These are phyloP conservation scores for Macrolepiota fuliginosa DNA, from an alignment of 768 basidiomycete genomes.

Conservation along the genomic window DNA sequence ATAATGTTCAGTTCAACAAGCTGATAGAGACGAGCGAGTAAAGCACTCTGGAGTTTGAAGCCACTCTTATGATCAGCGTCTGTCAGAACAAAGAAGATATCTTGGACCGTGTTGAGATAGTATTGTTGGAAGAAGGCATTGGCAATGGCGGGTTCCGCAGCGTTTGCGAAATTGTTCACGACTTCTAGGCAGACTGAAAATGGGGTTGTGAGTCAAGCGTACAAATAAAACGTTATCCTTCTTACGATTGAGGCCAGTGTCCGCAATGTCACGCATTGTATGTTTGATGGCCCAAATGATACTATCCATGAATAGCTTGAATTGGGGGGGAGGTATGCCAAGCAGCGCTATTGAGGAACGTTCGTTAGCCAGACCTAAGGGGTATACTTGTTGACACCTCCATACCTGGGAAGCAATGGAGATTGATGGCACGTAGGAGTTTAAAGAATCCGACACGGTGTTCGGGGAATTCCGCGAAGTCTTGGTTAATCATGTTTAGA, in stretches of 20 bases:
- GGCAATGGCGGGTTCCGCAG: slow-evolving; percentile 71
- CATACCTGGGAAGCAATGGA: slow-evolving; percentile 92
- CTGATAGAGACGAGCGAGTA: slow-evolving; percentile 93
- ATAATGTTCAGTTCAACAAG: slow-evolving; percentile 79
- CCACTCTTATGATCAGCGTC: slow-evolving; percentile 99
- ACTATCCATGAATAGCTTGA: slow-evolving; percentile 98
- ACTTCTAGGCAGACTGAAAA: slow-evolving; percentile 84
- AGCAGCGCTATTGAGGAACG: slow-evolving; percentile 58
- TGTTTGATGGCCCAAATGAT: slow-evolving; percentile 99
- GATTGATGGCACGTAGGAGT: slow-evolving; percentile 87
- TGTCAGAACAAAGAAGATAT: slow-evolving; percentile 96
- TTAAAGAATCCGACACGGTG: slow-evolving; percentile 98
- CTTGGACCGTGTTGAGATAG: slow-evolving; percentile 89
- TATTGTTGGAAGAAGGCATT: slow-evolving; percentile 97
- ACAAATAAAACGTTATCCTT: slow-evolving; percentile 13
- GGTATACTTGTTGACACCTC: slow-evolving; percentile 16
- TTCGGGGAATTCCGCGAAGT: slow-evolving; percentile 98
- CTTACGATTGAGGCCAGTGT: slow-evolving; percentile 79
- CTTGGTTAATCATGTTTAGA: slow-evolving; percentile 98
- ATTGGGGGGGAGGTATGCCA: slow-evolving; percentile 84
- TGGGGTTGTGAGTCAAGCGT: slow-evolving; percentile 7
- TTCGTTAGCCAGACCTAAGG: slow-evolving; percentile 8
- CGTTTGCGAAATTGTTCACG: slow-evolving; percentile 87
- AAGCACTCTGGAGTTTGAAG: slow-evolving; percentile 90
- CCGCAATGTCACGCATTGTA: slow-evolving; percentile 97